These are phyloP conservation scores for Trichoderma harzianum DNA, from an alignment of 2,329 filamentous ascomycete species.

Conservation along the genomic window DNA sequence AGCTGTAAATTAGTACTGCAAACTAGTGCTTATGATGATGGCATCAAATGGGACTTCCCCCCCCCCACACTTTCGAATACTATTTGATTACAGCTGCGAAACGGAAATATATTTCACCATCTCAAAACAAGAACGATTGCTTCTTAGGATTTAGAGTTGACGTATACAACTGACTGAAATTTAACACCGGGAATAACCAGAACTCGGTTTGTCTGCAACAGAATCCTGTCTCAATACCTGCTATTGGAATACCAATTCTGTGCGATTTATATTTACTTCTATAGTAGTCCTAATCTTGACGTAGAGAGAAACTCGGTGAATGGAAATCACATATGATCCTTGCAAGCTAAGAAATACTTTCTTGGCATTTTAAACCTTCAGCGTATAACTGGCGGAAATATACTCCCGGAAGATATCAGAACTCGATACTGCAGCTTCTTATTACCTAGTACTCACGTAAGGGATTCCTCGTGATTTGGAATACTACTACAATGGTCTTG, in stretches of 20 bases:
- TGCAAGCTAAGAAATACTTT: background rate
- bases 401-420: background rate
- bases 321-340: background rate
- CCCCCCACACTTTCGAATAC: background rate
- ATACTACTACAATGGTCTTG: background rate
- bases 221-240: background rate
- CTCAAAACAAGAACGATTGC: background rate
- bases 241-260: background rate
- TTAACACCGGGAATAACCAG: background rate
- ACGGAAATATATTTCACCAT: background rate
- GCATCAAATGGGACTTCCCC: background rate
- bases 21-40: background rate
- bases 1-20: background rate
- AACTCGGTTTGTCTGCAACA: background rate
- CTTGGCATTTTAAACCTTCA: background rate
- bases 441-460: background rate
- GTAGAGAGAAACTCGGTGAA: background rate
- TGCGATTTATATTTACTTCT: background rate
- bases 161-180: background rate
- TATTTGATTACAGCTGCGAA: background rate
- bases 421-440: background rate
- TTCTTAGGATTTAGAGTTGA: background rate
- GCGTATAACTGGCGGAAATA: background rate
- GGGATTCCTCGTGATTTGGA: background rate
- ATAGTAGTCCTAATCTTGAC: background rate